Conservation (phyloP, 306 rosid species). For the Casuarina glauca region DNA sequence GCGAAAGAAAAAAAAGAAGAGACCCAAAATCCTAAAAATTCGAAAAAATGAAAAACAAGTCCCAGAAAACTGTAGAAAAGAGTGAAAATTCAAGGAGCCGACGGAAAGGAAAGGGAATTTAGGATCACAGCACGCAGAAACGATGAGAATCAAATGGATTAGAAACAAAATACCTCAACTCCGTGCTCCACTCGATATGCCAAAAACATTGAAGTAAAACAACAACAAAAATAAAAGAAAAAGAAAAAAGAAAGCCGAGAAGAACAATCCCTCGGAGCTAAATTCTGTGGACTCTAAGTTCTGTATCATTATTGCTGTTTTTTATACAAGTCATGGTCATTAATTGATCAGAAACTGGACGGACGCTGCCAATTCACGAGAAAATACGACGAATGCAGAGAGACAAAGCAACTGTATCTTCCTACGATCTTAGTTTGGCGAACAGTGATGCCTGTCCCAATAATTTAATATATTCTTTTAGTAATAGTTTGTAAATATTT, state of each 20-base stretch:
- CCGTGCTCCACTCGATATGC: not conserved
- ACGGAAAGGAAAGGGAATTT: not conserved
- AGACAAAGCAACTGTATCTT: too few species aligned
- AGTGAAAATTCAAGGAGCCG: not conserved
- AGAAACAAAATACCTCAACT: not conserved
- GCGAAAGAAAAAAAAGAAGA: not conserved
- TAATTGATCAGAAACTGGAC: too few species aligned
- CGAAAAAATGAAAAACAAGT: too few species aligned
- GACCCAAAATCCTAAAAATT: not conserved
- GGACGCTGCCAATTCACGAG: too few species aligned
- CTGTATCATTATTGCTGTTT: too few species aligned
- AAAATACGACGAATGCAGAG: too few species aligned
- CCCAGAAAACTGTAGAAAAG: not conserved
- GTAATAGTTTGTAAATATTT: too few species aligned
- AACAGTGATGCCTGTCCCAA: too few species aligned
- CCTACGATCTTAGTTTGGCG: too few species aligned
- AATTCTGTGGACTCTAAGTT: too few species aligned
- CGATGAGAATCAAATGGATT: conserved; percentile 30
- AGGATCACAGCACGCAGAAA: conserved; percentile 53
- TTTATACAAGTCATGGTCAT: too few species aligned
- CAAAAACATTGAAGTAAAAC: not conserved
- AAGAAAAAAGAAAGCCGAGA: not conserved
- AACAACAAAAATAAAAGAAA: not conserved
- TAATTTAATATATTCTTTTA: too few species aligned
- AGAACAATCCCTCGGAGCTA: not conserved